Conservation (phyloP, 148 eudicot species). For the Rhododendron henanense region DNA sequence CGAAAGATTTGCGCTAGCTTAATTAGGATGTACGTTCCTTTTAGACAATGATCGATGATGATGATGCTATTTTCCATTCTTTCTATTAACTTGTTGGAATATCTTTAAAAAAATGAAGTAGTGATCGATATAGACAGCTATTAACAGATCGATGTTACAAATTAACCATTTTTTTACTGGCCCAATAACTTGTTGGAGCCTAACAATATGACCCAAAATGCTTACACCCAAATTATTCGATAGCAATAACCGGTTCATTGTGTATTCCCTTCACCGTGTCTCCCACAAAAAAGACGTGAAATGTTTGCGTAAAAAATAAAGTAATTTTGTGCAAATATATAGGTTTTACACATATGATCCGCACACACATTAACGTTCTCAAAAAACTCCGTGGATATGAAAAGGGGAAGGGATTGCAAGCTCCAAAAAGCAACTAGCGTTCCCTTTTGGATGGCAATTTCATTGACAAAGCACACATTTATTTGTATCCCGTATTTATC, state of each 20-base stretch:
- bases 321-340: neutral
- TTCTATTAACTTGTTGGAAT: no score
- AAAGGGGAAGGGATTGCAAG: neutral
- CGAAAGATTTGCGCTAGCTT: no score
- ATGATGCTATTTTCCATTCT: no score
- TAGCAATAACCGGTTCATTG: neutral
- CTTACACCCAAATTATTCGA: neutral
- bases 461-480: neutral
- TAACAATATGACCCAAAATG: neutral
- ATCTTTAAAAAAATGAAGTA: no score
- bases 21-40: no score
- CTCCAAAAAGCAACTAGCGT: neutral
- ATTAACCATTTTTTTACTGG: neutral
- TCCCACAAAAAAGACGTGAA: neutral
- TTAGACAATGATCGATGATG: no score
- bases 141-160: neutral
- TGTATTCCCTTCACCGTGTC: neutral
- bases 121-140: neutral
- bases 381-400: neutral
- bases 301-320: neutral
- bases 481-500: no score
- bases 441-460: neutral
- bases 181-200: neutral
- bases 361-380: neutral
- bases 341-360: neutral